Evolutionary conservation across 139 green algal species (phyloP).

Genomic region (Nannochloris sp.): DNA sequence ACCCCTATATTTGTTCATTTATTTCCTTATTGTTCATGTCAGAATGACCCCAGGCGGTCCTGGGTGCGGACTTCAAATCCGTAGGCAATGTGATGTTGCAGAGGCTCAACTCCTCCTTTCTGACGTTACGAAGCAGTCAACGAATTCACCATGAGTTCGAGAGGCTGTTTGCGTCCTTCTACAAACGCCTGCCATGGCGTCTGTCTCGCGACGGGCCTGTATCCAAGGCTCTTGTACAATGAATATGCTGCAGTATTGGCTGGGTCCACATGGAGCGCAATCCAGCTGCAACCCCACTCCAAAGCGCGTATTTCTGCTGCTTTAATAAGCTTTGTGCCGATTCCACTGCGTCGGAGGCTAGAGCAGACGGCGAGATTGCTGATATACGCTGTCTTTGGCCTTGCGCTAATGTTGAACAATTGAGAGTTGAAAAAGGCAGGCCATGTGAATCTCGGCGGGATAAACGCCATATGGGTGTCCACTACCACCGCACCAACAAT

Average conservation of each 20-base stretch:
- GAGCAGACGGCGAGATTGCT: constrained; percentile 43
- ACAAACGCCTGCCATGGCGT: constrained; percentile 17
- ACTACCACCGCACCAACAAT: constrained; percentile 15
- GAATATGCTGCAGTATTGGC: constrained; percentile 17
- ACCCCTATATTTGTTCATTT: constrained; percentile 7
- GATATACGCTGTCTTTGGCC: constrained; percentile 32
- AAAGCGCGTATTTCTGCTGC: constrained; percentile 30
- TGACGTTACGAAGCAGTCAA: constrained; percentile 29
- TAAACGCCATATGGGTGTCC: constrained; percentile 9
- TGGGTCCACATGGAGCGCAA: constrained; percentile 27
- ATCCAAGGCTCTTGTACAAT: constrained; percentile 23
- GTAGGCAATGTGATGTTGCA: constrained; percentile 58
- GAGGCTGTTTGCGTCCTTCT: constrained; percentile 6
- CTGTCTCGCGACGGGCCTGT: constrained; percentile 14
- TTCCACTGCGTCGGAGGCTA: constrained; percentile 17
- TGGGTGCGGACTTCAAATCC: constrained; percentile 79
- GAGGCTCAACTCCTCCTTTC: constrained; percentile 72
- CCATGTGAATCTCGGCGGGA: constrained; percentile 9
- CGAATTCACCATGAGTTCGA: constrained; percentile 18
- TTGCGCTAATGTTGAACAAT: neutral
- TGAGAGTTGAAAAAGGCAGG: neutral
- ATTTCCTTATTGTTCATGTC: constrained; percentile 7
- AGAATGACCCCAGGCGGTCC: constrained; percentile 31
- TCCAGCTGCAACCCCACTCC: constrained; percentile 33
- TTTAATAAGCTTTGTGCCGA: constrained; percentile 29